Evolutionary conservation across 257 asterid genomes (phyloP).

Genomic region (Fraxinus quadrangulata): DNA sequence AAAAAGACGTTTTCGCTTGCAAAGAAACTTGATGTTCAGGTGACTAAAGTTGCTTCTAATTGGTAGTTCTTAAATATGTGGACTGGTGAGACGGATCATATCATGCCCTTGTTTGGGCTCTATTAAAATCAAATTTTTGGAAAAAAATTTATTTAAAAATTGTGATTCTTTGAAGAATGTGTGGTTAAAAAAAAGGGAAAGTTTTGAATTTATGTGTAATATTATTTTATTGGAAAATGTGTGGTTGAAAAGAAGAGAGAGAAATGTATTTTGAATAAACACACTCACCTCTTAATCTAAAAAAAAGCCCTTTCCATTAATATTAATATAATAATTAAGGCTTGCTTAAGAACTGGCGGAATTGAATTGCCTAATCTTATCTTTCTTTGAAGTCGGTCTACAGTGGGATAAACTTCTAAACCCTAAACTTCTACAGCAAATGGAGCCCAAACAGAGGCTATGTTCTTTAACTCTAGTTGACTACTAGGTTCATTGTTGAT

Average conservation of each 20-base stretch:
- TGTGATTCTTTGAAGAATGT: no score
- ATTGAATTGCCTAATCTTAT: background rate
- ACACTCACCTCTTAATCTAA: background rate
- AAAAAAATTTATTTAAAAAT: no score
- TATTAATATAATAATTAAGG: background rate
- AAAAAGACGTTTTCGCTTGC: constrained; percentile 77
- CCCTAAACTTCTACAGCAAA: background rate
- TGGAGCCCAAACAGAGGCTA: no score
- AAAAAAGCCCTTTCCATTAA: background rate
- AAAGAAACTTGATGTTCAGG: constrained; percentile 90
- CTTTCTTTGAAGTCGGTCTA: background rate
- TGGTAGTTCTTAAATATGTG: constrained; percentile 11
- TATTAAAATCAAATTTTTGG: no score
- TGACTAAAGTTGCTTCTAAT: constrained; percentile 33
- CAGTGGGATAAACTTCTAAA: background rate
- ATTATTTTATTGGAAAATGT: no score
- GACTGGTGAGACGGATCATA: constrained; percentile 2
- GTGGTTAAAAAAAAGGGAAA: no score
- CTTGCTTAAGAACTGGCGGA: background rate
- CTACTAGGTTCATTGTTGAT: background rate
- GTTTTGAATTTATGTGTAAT: no score
- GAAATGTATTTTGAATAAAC: no score
- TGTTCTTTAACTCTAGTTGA: background rate
- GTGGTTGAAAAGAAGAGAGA: no score
- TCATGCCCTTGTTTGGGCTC: no score